Evolutionary conservation across 2,329 filamentous ascomycete genomes (phyloP).

Genomic region (Arthroderma uncinatum): DNA sequence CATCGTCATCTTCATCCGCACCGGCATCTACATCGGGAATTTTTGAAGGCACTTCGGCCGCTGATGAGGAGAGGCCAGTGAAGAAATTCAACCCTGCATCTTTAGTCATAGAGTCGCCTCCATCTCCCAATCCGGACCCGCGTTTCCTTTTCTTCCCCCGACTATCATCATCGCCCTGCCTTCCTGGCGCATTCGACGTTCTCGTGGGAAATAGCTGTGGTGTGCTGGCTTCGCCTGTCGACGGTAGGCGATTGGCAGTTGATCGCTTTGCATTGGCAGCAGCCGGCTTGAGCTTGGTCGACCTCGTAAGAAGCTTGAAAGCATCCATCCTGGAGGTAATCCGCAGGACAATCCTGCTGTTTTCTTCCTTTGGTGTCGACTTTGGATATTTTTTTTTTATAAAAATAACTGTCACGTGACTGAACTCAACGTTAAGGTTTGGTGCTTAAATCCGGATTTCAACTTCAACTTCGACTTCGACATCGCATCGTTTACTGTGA

Average conservation of each 20-base stretch:
- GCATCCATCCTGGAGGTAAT: slow-evolving; percentile 31
- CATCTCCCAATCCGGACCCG: slow-evolving; percentile 17
- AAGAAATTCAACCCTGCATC: slow-evolving; percentile 1
- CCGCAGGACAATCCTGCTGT: not conserved
- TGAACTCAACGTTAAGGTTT: not conserved
- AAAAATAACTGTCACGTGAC: not conserved
- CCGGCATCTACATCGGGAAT: slow-evolving; percentile 16
- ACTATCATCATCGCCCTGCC: slow-evolving; percentile 17
- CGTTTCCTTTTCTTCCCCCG: slow-evolving; percentile 31
- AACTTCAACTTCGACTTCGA: not conserved
- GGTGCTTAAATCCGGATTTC: not conserved
- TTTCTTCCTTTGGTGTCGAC: not conserved
- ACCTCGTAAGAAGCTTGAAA: slow-evolving; percentile 36
- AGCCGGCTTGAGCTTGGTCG: slow-evolving; percentile 32
- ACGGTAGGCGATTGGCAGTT: slow-evolving; percentile 26
- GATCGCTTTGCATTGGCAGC: slow-evolving; percentile 19
- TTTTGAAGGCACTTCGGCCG: not conserved
- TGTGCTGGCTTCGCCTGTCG: slow-evolving; percentile 30
- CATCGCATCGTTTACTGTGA: not conserved
- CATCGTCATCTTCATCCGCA: not conserved
- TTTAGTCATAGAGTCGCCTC: slow-evolving; percentile 9
- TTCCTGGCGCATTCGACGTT: slow-evolving; percentile 20
- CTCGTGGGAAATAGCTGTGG: slow-evolving; percentile 27
- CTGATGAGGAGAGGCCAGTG: not conserved
- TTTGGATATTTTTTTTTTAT: not conserved